Evolutionary conservation across 352 stramenopile genomes (phyloP).

Genomic region (Phytophthora ramorum): DNA sequence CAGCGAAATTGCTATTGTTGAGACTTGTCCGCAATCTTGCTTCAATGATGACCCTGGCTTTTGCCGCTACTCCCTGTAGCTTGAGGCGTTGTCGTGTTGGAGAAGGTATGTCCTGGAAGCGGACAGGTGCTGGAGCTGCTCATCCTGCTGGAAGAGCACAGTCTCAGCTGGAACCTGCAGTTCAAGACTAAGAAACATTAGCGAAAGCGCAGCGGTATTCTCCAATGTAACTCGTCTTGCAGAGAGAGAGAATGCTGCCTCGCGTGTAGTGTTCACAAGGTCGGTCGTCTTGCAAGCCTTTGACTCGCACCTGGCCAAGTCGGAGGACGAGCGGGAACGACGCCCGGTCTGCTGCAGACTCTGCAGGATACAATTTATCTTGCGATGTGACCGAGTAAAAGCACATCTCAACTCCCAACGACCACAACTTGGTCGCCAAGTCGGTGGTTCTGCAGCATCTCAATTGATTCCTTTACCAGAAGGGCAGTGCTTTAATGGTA

Average conservation of each 20-base stretch:
- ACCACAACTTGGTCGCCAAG: neutral
- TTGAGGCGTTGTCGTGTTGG: constrained; percentile 20
- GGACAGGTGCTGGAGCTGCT: too few species aligned
- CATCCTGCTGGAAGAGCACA: neutral
- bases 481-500: neutral
- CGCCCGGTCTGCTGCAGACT: neutral
- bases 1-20: constrained; percentile 11
- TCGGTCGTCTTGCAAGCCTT: neutral
- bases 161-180: constrained; percentile 3
- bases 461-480: neutral
- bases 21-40: constrained; percentile 3
- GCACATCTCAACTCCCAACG: neutral
- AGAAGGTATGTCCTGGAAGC: neutral
- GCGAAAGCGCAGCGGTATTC: neutral
- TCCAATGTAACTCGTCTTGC: neutral
- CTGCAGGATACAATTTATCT: constrained; percentile 5
- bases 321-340: neutral
- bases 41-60: constrained; percentile 3
- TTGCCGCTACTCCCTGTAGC: neutral
- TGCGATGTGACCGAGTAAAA: constrained; percentile 19
- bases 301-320: neutral
- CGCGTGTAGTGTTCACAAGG: too few species aligned
- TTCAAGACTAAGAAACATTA: neutral
- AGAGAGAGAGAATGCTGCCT: neutral
- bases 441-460: neutral